A percentile compares a stretch with the other conserved stretches of the same genome.
These are phyloP conservation scores for Nemania bipapillata DNA, from an alignment of 2,329 filamentous ascomycete genomes.

Conservation along the genomic window DNA sequence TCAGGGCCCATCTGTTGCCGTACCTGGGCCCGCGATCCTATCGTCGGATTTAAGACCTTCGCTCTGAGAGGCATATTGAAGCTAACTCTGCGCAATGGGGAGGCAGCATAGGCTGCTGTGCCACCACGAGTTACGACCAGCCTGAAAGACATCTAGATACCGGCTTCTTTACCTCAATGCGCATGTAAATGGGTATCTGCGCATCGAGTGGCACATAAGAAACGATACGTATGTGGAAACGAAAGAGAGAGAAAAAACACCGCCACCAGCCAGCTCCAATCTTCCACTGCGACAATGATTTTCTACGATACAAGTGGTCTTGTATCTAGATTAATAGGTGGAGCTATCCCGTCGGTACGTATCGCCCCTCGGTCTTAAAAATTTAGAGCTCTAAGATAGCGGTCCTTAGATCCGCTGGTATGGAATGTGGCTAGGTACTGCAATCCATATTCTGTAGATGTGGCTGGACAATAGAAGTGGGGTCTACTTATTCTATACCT, in stretches of 20 bases:
- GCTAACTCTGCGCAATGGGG: constrained; percentile 56
- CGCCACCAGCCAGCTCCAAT: background rate
- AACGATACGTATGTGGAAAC: background rate
- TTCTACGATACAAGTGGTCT: background rate
- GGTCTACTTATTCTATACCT: too few species aligned
- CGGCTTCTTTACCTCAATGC: constrained; percentile 48
- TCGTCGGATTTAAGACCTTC: constrained; percentile 72
- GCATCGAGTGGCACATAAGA: constrained; percentile 50
- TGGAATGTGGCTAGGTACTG: too few species aligned
- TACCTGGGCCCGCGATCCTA: constrained; percentile 65
- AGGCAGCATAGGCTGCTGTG: constrained; percentile 60
- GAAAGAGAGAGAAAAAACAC: background rate
- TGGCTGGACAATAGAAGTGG: too few species aligned
- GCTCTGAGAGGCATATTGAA: constrained; percentile 81
- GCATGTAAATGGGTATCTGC: constrained; percentile 44
- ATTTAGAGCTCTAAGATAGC: constrained; percentile 31
- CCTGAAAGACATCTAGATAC: constrained; percentile 68
- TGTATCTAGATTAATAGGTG: constrained; percentile 14
- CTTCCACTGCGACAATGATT: background rate
- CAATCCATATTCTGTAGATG: too few species aligned
- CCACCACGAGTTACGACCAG: constrained; percentile 65
- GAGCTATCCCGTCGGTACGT: constrained; percentile 20
- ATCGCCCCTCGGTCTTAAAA: constrained; percentile 38
- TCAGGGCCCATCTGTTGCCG: background rate
- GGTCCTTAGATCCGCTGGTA: too few species aligned